Conservation (phyloP, 2,329 filamentous ascomycete species). For the Colletotrichum tofieldiae region DNA sequence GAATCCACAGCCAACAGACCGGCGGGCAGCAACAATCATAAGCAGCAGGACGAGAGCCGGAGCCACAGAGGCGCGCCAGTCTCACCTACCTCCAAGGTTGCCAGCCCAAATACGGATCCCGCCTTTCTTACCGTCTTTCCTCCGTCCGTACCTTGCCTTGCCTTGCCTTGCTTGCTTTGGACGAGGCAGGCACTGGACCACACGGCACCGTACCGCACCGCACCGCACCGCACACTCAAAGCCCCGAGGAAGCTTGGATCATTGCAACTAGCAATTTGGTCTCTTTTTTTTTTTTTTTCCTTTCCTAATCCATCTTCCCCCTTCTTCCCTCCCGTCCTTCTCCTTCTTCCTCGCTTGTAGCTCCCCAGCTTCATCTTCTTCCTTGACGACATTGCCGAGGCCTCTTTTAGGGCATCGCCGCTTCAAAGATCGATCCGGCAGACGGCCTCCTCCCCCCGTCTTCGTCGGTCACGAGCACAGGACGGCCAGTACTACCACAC, state of each 20-base stretch:
- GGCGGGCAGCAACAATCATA: neutral
- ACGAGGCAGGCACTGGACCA: slow-evolving; percentile 24
- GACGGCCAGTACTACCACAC: neutral
- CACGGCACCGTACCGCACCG: slow-evolving; percentile 21
- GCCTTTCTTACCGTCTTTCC: neutral
- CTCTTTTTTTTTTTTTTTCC: neutral
- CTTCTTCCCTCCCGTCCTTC: slow-evolving; percentile 20
- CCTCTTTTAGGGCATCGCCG: neutral
- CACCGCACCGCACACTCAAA: slow-evolving; percentile 34
- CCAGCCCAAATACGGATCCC: slow-evolving; percentile 7
- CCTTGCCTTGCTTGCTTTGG: slow-evolving; percentile 18
- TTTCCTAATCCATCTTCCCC: slow-evolving; percentile 14
- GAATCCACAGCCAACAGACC: neutral
- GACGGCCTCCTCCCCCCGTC: slow-evolving; percentile 3
- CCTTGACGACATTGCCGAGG: slow-evolving; percentile 8
- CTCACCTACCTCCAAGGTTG: slow-evolving; percentile 20
- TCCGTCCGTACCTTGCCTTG: slow-evolving; percentile 17
- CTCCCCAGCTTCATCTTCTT: slow-evolving; percentile 25
- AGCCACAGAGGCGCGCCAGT: slow-evolving; percentile 19
- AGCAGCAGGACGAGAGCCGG: neutral
- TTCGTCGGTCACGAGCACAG: slow-evolving; percentile 15
- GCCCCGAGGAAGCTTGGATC: slow-evolving; percentile 40
- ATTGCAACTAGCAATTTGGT: slow-evolving; percentile 38
- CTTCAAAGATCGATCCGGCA: slow-evolving; percentile 3
- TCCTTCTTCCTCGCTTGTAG: slow-evolving; percentile 16